A percentile compares a stretch with the other conserved stretches of the same genome.
These are phyloP conservation scores for Zangia roseola DNA, from an alignment of 768 basidiomycete species.

Conservation along the genomic window DNA sequence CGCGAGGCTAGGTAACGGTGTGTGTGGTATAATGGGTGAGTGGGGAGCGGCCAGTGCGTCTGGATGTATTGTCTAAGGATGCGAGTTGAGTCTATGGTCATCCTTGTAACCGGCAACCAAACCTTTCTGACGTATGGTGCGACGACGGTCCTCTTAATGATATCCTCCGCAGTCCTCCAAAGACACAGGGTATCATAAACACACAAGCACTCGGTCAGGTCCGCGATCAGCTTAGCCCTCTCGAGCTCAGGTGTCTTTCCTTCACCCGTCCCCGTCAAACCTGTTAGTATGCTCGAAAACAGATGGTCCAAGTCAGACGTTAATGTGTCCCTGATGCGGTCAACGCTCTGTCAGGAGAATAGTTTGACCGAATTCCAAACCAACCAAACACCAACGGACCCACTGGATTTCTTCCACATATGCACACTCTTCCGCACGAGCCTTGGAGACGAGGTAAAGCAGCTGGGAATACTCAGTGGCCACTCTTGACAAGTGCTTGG, in stretches of 20 bases:
- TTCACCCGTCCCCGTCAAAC: slow-evolving; percentile 49
- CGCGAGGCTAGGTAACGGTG: slow-evolving; percentile 48
- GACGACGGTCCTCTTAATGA: slow-evolving; percentile 70
- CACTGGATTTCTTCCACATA: slow-evolving; percentile 85
- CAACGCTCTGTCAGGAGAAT: slow-evolving; percentile 60
- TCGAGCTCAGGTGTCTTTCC: slow-evolving; percentile 60
- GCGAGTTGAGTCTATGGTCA: not conserved
- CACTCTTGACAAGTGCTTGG: slow-evolving; percentile 80
- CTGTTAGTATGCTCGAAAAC: slow-evolving; percentile 60
- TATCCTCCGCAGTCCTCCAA: slow-evolving; percentile 88
- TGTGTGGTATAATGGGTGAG: slow-evolving; percentile 76
- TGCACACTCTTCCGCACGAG: slow-evolving; percentile 68
- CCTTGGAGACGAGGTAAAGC: slow-evolving; percentile 85
- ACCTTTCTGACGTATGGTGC: slow-evolving; percentile 79
- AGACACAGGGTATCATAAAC: slow-evolving; percentile 79
- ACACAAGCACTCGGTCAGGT: slow-evolving; percentile 74
- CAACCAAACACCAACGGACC: slow-evolving; percentile 48
- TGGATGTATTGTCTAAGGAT: slow-evolving; percentile 65
- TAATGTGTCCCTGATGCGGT: slow-evolving; percentile 79
- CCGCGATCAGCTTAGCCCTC: slow-evolving; percentile 57
- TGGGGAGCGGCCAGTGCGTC: slow-evolving; percentile 66
- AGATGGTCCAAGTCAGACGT: slow-evolving; percentile 84
- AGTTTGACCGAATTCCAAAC: slow-evolving; percentile 7
- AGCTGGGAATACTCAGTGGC: slow-evolving; percentile 92
- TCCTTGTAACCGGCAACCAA: slow-evolving; percentile 7